phyloP scores from a whole-genome alignment of 2,329 filamentous ascomycete genomes.

The Alternaria gansuensis region DNA sequence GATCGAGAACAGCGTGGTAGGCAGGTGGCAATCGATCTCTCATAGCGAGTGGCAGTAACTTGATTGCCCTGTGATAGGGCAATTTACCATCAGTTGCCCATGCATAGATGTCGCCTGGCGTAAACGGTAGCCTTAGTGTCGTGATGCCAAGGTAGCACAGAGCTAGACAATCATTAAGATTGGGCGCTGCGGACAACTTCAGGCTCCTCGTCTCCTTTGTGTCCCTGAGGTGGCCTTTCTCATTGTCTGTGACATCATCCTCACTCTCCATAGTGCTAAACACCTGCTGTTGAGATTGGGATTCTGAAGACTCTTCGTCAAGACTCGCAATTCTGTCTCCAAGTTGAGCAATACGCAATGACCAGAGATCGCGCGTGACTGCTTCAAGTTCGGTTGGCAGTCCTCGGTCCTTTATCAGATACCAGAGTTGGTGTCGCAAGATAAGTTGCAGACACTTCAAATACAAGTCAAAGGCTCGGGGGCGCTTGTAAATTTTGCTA shows the following conservation, averaged over 20 bases:
- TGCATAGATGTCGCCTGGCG: slow-evolving; percentile 72
- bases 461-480: slow-evolving; percentile 77
- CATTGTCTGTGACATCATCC: slow-evolving; percentile 52
- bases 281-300: slow-evolving; percentile 60
- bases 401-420: slow-evolving; percentile 72
- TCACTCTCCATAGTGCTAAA: slow-evolving; percentile 66
- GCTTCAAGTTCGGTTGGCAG: slow-evolving; percentile 78
- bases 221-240: slow-evolving; percentile 34
- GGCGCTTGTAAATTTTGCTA: slow-evolving; percentile 67
- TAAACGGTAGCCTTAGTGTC: slow-evolving; percentile 78
- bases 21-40: slow-evolving; percentile 68
- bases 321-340: slow-evolving; percentile 54
- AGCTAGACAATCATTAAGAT: slow-evolving; percentile 75
- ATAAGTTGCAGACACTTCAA: slow-evolving; percentile 86
- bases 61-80: slow-evolving; percentile 72
- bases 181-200: slow-evolving; percentile 66
- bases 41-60: slow-evolving; percentile 69
- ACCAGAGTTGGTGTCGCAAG: slow-evolving; percentile 80
- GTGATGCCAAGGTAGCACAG: slow-evolving; percentile 82
- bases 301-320: slow-evolving; percentile 42
- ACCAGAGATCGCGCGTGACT: slow-evolving; percentile 85
- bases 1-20: slow-evolving; percentile 69
- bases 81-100: slow-evolving; percentile 76
- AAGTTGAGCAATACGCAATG: slow-evolving; percentile 72
- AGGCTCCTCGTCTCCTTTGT: slow-evolving; percentile 49